phyloP scores from a whole-genome alignment of 441 rosid genomes.

The Brassica hybrid region DNA sequence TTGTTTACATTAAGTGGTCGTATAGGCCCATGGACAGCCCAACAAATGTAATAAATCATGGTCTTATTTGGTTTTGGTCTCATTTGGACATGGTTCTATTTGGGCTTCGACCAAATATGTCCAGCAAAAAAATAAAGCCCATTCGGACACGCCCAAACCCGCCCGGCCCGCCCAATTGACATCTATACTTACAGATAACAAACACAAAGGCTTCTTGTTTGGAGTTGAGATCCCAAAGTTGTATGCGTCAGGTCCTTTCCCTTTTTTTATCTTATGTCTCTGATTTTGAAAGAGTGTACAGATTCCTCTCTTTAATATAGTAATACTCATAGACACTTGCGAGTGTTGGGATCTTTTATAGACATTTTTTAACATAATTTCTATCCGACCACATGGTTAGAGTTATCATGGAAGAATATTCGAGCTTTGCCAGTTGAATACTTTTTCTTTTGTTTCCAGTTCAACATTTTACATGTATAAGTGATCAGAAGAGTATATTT shows the following conservation, averaged over 20 bases:
- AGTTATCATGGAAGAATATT: neutral
- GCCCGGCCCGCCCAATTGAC: too few relatives aligned
- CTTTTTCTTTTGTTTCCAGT: too few relatives aligned
- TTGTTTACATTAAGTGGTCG: too few relatives aligned
- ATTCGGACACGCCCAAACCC: too few relatives aligned
- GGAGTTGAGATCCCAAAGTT: constrained; percentile 33
- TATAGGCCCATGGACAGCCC: too few relatives aligned
- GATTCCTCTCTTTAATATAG: constrained; percentile 40
- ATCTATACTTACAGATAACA: constrained; percentile 19
- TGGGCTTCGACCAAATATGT: too few relatives aligned
- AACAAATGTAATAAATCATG: too few relatives aligned
- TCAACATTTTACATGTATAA: constrained; percentile 31
- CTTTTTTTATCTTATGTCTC: constrained; percentile 44
- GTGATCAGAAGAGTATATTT: constrained; percentile 19
- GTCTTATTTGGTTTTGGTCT: too few relatives aligned
- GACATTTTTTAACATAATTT: neutral
- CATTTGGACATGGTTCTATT: too few relatives aligned
- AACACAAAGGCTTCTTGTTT: constrained; percentile 21
- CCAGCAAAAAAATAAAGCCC: too few relatives aligned
- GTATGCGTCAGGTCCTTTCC: constrained; percentile 51
- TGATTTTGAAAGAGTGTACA: constrained; percentile 46
- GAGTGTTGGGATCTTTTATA: constrained; percentile 27
- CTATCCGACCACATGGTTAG: constrained; percentile 22
- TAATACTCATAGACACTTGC: constrained; percentile 23
- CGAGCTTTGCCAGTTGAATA: too few relatives aligned